Evolutionary conservation across 495 filamentous ascomycete genomes (phyloP), one percentile per base, ranked within the genome.

Genomic region (Aspergillus leporis): DNA sequence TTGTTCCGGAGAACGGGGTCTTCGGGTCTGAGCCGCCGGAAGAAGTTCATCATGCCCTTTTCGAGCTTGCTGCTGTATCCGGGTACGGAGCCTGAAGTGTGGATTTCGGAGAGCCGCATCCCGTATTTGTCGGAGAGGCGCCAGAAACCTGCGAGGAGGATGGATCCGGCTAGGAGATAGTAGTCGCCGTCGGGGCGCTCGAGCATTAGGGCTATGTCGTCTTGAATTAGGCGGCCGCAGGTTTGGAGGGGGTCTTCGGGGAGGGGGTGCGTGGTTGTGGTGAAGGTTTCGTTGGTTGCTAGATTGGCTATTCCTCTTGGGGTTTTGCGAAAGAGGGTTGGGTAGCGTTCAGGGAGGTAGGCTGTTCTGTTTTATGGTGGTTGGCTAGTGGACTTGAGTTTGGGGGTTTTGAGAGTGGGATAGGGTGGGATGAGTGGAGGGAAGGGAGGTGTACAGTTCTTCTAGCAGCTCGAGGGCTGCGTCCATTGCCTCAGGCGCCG

Each of bases 151-250:
- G 91, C 84, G 0, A 97, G 80, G 10, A 96, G 78, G 53, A 94
- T 87, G 6, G 87, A 81, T 13, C 91, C 92, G 3, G 91, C 90
- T 1, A 91, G 80, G 1, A 95, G 84, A 71, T 93, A 90, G 74
- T 97, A 96, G 69, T 93, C 85, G 23, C 90, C 88, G 65, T 96
- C 90, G 2, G 76, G 68, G 30, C 76, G 80, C 70, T 95, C 90
- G 65, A 96, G 79, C 92, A 97, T 96, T 22, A 96, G 81, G 1
- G 90, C 91, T 0, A 96, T 74, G 66, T 95, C 92, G 67, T 96
- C 92, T 76, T 96, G 92, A 21, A 91, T 76, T 34, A 94, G 79
- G 12, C 91, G 84, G 5, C 85, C 85, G 50, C 78, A 81, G 67
- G 82, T 92, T 55, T 81, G 78, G 89, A 96, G 95, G 9, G 91